phyloP scores from a whole-genome alignment of 208 protist genomes.

The Wallacemonas collosoma region DNA sequence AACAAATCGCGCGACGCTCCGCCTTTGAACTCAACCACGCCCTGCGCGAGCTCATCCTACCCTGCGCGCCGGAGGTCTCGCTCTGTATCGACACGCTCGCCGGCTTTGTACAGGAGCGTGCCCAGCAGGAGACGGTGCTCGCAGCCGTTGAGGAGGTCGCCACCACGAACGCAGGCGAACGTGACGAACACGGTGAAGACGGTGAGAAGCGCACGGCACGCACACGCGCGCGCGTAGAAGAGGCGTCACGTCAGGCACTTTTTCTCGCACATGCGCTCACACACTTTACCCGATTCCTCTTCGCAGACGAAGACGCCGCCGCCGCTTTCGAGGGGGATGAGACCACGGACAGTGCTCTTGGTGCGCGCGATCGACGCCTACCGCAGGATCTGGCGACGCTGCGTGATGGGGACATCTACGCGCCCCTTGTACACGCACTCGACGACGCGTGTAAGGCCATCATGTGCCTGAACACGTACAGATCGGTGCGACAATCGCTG shows the following conservation, averaged over 20 bases:
- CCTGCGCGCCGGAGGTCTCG: constrained; percentile 58
- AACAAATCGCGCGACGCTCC: neutral
- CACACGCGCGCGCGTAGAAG: neutral
- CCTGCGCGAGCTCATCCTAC: constrained; percentile 56
- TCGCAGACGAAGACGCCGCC: neutral
- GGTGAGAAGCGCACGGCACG: neutral
- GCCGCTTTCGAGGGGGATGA: too few relatives aligned
- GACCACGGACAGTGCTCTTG: too few relatives aligned
- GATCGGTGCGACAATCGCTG: neutral
- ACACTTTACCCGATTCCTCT: neutral
- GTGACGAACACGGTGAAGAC: neutral
- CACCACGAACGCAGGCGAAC: neutral
- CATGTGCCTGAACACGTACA: constrained; percentile 7
- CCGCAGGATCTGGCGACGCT: neutral
- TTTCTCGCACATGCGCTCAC: neutral
- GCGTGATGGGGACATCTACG: constrained; percentile 4
- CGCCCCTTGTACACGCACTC: constrained; percentile 4
- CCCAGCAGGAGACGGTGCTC: constrained; percentile 55
- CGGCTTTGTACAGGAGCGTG: constrained; percentile 40
- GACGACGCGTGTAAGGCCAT: constrained; percentile 12
- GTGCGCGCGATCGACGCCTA: too few relatives aligned
- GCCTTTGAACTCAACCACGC: constrained; percentile 47
- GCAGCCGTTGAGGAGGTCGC: constrained; percentile 38
- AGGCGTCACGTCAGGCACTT: neutral
- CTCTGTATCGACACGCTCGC: constrained; percentile 45